Evolutionary conservation across 208 protist genomes (phyloP).

Genomic region (Leishmania martiniquensis): DNA sequence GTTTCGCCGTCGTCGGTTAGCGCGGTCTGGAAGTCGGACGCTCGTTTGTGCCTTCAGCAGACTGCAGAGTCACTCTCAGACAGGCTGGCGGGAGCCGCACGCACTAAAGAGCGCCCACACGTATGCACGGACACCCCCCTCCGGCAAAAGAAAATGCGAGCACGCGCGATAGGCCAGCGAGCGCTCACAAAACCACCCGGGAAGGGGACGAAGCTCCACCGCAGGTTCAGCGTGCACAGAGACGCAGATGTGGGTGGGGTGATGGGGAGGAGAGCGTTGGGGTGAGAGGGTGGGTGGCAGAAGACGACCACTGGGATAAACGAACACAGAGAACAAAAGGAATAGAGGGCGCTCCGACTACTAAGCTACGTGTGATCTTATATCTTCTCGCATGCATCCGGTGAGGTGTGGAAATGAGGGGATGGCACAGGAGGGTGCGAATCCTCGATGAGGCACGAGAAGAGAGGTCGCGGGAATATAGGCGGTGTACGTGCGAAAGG

Average conservation of each 20-base stretch:
- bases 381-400: neutral
- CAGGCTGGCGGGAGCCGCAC: neutral
- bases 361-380: slow-evolving; percentile 4
- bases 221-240: neutral
- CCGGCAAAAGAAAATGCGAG: neutral
- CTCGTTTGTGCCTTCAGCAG: neutral
- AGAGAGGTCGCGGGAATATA: neutral
- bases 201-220: neutral
- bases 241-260: neutral
- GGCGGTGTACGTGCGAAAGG: neutral
- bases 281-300: neutral
- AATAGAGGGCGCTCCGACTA: slow-evolving; percentile 2
- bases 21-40: neutral
- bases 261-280: neutral
- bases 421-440: neutral
- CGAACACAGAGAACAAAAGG: neutral
- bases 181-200: neutral
- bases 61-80: neutral
- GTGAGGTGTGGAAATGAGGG: neutral
- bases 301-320: neutral
- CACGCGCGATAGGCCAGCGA: neutral
- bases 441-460: neutral
- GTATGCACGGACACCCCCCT: neutral
- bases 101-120: neutral
- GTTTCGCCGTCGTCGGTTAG: neutral